Evolutionary conservation across 164 flowering plant species (phyloP), one percentile per base, ranked within the genome.

Genomic region (Annona squamosa): DNA sequence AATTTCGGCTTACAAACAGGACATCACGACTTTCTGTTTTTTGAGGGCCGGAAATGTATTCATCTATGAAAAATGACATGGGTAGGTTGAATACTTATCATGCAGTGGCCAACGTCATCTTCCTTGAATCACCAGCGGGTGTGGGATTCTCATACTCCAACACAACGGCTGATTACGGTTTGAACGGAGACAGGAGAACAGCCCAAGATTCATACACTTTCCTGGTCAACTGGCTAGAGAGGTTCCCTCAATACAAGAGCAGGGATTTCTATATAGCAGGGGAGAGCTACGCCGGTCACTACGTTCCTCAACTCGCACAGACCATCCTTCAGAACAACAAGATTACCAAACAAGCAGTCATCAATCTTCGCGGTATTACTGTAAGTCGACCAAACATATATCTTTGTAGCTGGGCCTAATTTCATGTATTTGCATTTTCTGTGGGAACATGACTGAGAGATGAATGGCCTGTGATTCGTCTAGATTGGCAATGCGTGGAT

Each of bases 101-200:
- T 26, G 19, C 86, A 85, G 86, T 67, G 75, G 85, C 85, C 4
- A 85, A 85, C 56, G 67, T 83, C 5, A 41, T 85, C 19, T 85
- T 81, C 79, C 48, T 85, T 12, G 87, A 85, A 52, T 80, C 86
- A 2, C 87, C 87, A 0, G 83, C 82, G 1, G 85, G 85, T 0
- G 85, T 84, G 4, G 87, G 87, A 46, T 84, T 84, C 68, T 85
- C 85, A 1, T 85, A 85, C 69, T 84, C 85, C 18, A 86, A 84
- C 42, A 73, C 78, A 1, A 68, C 85, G 18, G 66, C 83, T 1
- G 87, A 84, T 19, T 84, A 82, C 47, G 47, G 71, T 43, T 12
- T 47, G 4, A 77, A 57, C 3, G 85, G 85, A 26, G 88, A 86
- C 66, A 68, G 48, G 59, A 70, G 74, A 26, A 86, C 88, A 17